Evolutionary conservation across 1,139 yeast genomes (phyloP).

Genomic region (Insectozyma bohioensis): DNA sequence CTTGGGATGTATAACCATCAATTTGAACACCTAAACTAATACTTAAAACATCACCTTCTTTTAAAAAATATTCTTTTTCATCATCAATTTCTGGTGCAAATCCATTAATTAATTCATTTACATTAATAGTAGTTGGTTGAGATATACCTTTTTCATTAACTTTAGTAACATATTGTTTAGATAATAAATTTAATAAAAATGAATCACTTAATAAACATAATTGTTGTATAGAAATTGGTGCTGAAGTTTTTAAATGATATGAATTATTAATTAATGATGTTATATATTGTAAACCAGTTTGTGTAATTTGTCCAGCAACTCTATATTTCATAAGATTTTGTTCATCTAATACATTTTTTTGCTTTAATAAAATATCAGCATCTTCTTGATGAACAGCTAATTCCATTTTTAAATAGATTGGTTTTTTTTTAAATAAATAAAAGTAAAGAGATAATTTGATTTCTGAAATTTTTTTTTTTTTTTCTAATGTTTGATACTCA

Average conservation of each 20-base stretch:
- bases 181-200: slow-evolving; percentile 57
- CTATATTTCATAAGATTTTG: slow-evolving; percentile 76
- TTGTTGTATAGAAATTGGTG: slow-evolving; percentile 61
- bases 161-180: slow-evolving; percentile 51
- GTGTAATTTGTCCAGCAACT: slow-evolving; percentile 89
- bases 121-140: slow-evolving; percentile 84
- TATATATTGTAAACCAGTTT: slow-evolving; percentile 73
- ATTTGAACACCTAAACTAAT: slow-evolving; percentile 84
- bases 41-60: slow-evolving; percentile 83
- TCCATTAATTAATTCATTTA: slow-evolving; percentile 74
- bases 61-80: slow-evolving; percentile 48
- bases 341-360: slow-evolving; percentile 66
- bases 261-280: slow-evolving; percentile 66
- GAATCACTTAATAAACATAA: slow-evolving; percentile 82
- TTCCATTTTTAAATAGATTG: slow-evolving; percentile 41
- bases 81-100: slow-evolving; percentile 88
- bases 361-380: slow-evolving; percentile 69
- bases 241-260: slow-evolving; percentile 56
- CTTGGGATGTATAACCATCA: slow-evolving; percentile 90
- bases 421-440: slow-evolving; percentile 3
- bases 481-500: slow-evolving; percentile 7
- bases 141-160: slow-evolving; percentile 87
- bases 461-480: slow-evolving; percentile 6
- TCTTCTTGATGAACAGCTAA: slow-evolving; percentile 69
- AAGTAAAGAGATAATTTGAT: neutral